These are phyloP conservation scores for Macrophomina phaseolina DNA, from an alignment of 2,329 filamentous ascomycete species.

Conservation along the genomic window DNA sequence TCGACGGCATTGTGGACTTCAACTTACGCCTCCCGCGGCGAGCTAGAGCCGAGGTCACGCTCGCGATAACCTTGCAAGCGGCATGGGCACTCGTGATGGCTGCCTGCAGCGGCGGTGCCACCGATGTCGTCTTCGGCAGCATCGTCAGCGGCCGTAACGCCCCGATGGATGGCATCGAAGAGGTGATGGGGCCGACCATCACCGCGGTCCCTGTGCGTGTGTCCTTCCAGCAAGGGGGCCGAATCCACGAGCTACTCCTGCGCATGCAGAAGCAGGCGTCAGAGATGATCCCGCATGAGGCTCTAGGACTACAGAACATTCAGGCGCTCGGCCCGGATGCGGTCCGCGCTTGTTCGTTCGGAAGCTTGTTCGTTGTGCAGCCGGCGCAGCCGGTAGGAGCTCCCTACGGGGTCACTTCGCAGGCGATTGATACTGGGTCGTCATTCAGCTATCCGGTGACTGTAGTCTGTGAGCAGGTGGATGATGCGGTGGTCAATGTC, in stretches of 20 bases:
- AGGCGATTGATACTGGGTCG: neutral
- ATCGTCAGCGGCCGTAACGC: conserved; percentile 44
- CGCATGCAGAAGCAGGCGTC: conserved; percentile 8
- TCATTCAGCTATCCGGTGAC: conserved; percentile 11
- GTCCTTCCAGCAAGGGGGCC: conserved; percentile 25
- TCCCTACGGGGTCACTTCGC: neutral
- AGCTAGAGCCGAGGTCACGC: conserved; percentile 29
- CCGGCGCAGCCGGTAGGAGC: conserved; percentile 15
- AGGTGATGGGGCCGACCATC: conserved; percentile 50
- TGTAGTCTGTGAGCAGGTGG: neutral
- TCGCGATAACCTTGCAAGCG: conserved; percentile 33
- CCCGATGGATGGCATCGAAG: conserved; percentile 43
- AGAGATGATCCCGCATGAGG: conserved; percentile 32
- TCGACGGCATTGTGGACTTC: conserved; percentile 52
- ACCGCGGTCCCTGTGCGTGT: conserved; percentile 44
- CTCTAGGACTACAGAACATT: conserved; percentile 36
- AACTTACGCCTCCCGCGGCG: conserved; percentile 50
- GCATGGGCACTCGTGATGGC: conserved; percentile 40
- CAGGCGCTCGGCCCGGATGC: conserved; percentile 53
- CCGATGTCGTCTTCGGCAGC: conserved; percentile 49
- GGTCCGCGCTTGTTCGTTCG: conserved; percentile 58
- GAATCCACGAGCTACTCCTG: conserved; percentile 29
- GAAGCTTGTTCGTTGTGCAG: conserved; percentile 59
- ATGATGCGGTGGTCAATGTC: neutral
- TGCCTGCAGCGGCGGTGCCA: conserved; percentile 29